phyloP scores from a whole-genome alignment of 768 basidiomycete genomes.

The Tephrocybe sp. region DNA sequence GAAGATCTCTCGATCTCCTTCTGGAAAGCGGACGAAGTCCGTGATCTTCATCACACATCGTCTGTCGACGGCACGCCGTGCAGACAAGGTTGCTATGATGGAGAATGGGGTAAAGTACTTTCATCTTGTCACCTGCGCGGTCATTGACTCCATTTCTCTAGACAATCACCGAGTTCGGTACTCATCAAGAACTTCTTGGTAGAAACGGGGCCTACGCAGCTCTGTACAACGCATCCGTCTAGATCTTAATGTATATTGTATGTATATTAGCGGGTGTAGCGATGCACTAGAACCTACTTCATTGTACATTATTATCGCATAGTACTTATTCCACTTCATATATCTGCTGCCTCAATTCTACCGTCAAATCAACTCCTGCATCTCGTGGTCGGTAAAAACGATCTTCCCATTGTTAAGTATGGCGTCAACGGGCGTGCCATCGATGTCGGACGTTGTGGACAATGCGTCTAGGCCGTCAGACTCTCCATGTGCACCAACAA shows the following conservation, averaged over 20 bases:
- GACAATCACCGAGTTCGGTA: slow-evolving; percentile 78
- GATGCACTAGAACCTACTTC: slow-evolving; percentile 13
- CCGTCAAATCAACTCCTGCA: slow-evolving; percentile 42
- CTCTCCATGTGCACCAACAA: slow-evolving; percentile 83
- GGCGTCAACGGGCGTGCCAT: slow-evolving; percentile 63
- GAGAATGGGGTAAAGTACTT: slow-evolving; percentile 55
- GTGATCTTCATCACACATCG: slow-evolving; percentile 86
- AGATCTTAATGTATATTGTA: slow-evolving; percentile 19
- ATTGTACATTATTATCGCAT: slow-evolving; percentile 8
- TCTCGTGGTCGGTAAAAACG: slow-evolving; percentile 64
- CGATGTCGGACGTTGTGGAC: slow-evolving; percentile 35
- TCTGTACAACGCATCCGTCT: slow-evolving; percentile 70
- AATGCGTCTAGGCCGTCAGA: slow-evolving; percentile 40
- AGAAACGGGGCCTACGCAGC: slow-evolving; percentile 66
- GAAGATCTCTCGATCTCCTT: slow-evolving; percentile 56
- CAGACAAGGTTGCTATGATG: slow-evolving; percentile 89
- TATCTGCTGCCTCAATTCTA: background rate
- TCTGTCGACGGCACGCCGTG: slow-evolving; percentile 76
- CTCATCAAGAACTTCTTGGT: slow-evolving; percentile 64
- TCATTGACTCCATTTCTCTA: slow-evolving; percentile 24
- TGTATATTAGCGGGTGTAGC: slow-evolving; percentile 15
- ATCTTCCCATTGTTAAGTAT: slow-evolving; percentile 63
- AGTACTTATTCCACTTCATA: slow-evolving; percentile 5
- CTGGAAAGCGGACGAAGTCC: slow-evolving; percentile 63
- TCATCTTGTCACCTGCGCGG: slow-evolving; percentile 16